phyloP scores from a whole-genome alignment of 768 basidiomycete species.

The Russula olivacea region DNA sequence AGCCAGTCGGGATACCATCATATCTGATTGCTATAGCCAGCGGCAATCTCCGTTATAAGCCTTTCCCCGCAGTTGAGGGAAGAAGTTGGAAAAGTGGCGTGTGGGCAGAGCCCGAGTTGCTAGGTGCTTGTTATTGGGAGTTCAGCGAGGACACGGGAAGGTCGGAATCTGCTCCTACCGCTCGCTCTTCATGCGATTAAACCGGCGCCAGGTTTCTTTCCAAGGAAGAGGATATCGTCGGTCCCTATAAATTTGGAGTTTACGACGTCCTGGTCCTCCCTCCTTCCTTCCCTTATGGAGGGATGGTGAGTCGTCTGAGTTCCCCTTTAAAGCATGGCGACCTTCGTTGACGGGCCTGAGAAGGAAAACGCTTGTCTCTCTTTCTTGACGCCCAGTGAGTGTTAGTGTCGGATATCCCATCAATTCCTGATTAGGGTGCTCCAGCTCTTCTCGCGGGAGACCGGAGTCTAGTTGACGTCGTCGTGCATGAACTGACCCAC shows the following conservation, averaged over 20 bases:
- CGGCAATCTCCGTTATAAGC: constrained; percentile 71
- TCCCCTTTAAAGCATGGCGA: neutral
- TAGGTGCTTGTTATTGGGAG: constrained; percentile 78
- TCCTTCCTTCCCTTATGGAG: constrained; percentile 89
- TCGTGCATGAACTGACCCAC: constrained; percentile 82
- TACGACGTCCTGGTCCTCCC: constrained; percentile 89
- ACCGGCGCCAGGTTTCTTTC: constrained; percentile 54
- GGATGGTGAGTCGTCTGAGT: constrained; percentile 51
- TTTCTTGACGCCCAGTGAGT: constrained; percentile 80
- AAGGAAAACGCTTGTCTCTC: constrained; percentile 88
- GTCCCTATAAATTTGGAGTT: constrained; percentile 75
- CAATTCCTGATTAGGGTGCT: neutral
- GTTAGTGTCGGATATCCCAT: neutral
- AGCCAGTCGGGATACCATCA: constrained; percentile 83
- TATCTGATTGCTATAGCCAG: constrained; percentile 91
- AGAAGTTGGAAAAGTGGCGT: constrained; percentile 78
- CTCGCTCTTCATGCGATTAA: neutral
- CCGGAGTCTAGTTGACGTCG: constrained; percentile 78
- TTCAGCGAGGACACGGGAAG: constrained; percentile 81
- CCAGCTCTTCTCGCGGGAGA: constrained; percentile 83
- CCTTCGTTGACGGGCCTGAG: constrained; percentile 8
- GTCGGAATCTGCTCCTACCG: constrained; percentile 35
- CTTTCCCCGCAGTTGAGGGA: constrained; percentile 54
- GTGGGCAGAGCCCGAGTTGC: constrained; percentile 85
- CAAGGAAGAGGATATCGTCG: constrained; percentile 67